Percentiles rank a stretch among this genome's conserved stretches.
phyloP scores from a whole-genome alignment of 495 filamentous ascomycete species.

The Hyaloscypha finlandica region DNA sequence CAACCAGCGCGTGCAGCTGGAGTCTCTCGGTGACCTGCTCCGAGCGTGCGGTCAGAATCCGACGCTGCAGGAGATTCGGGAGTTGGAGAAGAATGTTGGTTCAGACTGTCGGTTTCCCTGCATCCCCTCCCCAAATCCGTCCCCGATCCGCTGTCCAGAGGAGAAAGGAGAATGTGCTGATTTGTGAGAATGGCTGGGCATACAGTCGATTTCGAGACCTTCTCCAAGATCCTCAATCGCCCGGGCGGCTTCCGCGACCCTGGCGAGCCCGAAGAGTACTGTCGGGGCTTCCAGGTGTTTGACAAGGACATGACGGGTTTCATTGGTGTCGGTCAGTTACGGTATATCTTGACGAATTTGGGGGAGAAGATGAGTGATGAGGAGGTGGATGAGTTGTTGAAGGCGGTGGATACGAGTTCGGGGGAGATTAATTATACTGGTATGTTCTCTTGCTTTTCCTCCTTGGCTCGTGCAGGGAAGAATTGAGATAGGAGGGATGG shows the following conservation, averaged over 20 bases:
- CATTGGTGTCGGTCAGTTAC: conserved; percentile 93
- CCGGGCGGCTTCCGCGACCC: conserved; percentile 98
- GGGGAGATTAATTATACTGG: conserved; percentile 97
- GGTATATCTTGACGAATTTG: conserved; percentile 94
- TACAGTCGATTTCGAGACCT: conserved; percentile 95
- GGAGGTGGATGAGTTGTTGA: conserved; percentile 96
- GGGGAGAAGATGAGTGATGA: conserved; percentile 99
- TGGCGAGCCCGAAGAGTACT: conserved; percentile 96
- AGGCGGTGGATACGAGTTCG: conserved; percentile 90
- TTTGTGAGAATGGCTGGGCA: background rate
- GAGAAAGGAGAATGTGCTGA: background rate
- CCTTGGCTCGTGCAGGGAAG: background rate
- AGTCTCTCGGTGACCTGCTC: conserved; percentile 88
- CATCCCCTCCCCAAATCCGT: background rate
- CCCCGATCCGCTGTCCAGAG: background rate
- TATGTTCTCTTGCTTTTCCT: conserved; percentile 40
- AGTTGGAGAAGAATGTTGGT: conserved; percentile 84
- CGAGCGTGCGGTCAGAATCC: conserved; percentile 98
- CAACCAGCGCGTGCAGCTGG: conserved; percentile 81
- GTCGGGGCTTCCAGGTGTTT: conserved; percentile 97
- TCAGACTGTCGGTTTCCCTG: conserved; percentile 73
- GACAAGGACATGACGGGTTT: conserved; percentile 98
- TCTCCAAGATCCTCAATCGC: conserved; percentile 92
- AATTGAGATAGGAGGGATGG: background rate
- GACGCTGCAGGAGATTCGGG: conserved; percentile 85